Evolutionary conservation across 2,329 filamentous ascomycete species (phyloP).

Genomic region (Sclerotinia nivalis): DNA sequence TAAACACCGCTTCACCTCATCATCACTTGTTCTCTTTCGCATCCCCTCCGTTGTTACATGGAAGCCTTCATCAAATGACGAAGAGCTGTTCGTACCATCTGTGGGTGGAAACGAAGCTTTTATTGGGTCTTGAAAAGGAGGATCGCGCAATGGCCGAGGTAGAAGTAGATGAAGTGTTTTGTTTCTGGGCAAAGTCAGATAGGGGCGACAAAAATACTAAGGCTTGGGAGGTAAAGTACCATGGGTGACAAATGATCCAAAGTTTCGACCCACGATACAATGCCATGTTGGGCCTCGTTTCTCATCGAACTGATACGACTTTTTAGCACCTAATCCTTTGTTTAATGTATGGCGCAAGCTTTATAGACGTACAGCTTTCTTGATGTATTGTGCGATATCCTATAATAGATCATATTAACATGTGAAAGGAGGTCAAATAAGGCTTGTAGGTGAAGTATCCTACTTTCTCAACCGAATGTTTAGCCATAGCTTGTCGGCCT

Average conservation of each 20-base stretch:
- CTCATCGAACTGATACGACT: slow-evolving; percentile 76
- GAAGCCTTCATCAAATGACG: neutral
- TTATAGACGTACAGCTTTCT: slow-evolving; percentile 70
- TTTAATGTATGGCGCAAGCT: neutral
- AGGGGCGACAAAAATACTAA: neutral
- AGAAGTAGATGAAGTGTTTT: slow-evolving; percentile 99
- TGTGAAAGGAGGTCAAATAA: slow-evolving; percentile 4
- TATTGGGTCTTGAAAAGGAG: slow-evolving; percentile 99
- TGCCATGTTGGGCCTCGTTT: slow-evolving; percentile 99
- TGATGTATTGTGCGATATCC: slow-evolving; percentile 96
- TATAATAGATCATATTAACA: slow-evolving; percentile 44
- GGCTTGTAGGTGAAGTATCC: slow-evolving; percentile 4
- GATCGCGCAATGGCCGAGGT: slow-evolving; percentile 97
- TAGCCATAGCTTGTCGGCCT: slow-evolving; percentile 73
- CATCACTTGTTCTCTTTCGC: slow-evolving; percentile 4
- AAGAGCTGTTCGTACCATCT: neutral
- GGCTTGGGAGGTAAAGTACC: slow-evolving; percentile 3
- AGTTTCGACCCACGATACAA: slow-evolving; percentile 97
- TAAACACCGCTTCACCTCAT: slow-evolving; percentile 19
- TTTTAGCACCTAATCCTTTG: slow-evolving; percentile 1
- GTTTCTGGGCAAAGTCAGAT: slow-evolving; percentile 59
- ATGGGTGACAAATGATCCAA: slow-evolving; percentile 98
- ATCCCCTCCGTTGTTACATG: slow-evolving; percentile 9
- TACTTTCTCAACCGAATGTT: slow-evolving; percentile 73
- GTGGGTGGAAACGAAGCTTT: slow-evolving; percentile 7